Evolutionary conservation across 148 eudicot species (phyloP).

Genomic region (Rhododendron simsii): DNA sequence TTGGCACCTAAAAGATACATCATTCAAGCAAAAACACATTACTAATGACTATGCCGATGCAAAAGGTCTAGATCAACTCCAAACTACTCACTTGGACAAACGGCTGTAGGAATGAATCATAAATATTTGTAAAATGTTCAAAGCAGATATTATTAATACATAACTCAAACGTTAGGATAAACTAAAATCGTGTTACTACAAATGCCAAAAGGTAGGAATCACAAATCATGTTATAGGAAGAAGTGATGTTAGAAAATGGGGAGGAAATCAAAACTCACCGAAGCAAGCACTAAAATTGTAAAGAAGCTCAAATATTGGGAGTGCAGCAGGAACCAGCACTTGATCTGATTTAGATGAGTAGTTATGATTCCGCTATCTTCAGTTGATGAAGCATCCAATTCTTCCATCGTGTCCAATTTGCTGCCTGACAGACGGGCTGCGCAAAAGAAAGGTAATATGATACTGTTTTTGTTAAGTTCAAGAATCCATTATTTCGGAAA

Average conservation of each 20-base stretch:
- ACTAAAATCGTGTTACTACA: neutral
- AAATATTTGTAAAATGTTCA: neutral
- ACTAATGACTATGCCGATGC: neutral
- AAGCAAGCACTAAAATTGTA: slow-evolving; percentile 87
- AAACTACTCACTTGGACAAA: neutral
- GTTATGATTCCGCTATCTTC: slow-evolving; percentile 50
- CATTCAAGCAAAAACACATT: slow-evolving; percentile 14
- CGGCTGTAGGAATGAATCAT: neutral
- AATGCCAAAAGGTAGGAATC: neutral
- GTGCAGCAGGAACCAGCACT: slow-evolving; percentile 78
- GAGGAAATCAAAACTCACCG: slow-evolving; percentile 52
- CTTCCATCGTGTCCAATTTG: slow-evolving; percentile 62
- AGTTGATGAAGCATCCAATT: slow-evolving; percentile 49
- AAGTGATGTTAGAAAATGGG: neutral
- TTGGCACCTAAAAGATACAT: slow-evolving; percentile 62
- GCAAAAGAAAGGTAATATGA: neutral
- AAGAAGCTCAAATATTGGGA: slow-evolving; percentile 83
- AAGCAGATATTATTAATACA: neutral
- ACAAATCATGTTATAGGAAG: neutral
- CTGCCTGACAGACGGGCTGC: slow-evolving; percentile 35
- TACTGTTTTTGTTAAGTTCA: neutral
- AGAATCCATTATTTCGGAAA: neutral
- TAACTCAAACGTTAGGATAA: neutral
- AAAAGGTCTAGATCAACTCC: neutral
- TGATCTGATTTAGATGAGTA: slow-evolving; percentile 37